Evolutionary conservation across 2,329 filamentous ascomycete genomes (phyloP), one percentile per base, ranked within the genome.

Genomic region (Trichoderma guizhouense): DNA sequence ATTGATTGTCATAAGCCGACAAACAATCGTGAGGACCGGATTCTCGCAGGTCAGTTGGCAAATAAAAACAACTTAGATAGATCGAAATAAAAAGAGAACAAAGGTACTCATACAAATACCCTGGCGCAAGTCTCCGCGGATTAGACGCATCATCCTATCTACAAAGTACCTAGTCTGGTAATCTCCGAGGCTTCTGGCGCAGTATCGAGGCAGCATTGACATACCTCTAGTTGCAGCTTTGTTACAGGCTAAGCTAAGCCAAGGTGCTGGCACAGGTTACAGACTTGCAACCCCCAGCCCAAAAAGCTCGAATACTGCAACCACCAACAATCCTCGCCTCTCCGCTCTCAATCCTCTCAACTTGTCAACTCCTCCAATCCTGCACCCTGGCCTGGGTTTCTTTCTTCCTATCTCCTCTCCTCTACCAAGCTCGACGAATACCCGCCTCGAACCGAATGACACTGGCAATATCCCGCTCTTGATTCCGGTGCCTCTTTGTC

Each of bases 271-370:
- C 43, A 30, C 55, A 7, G 55, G 55, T 34, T 51, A 18, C 47
- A 66, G 64, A 57, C 47, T 51, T 66, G 63, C 7, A 67, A 57
- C 47, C 64, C 64, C 51, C 36, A 64, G 61, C 61, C 64, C 24
- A 55, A 57, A 34, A 57, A 26, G 24, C 24, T 28, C 21, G n/a
- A 55, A 55, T 36, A 36, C 64, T 67, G 47, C 30, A 36, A 57
- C 51, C 64, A 39, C 47, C 64, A 24, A 34, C 61, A 26, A 30
- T 57, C 47, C 30, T 66, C 43, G 63, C 63, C 30, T 53, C 63
- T 34, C 18, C 18, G 3, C 57, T 32, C 57, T 32, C 55, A n/a
- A 30, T 12, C 18, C n/a, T 47, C 43, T 21, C 51, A 61, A 36
- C 21, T 18, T 7, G 21, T 3, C 64, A 34, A 34, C 57, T 57